Conservation (phyloP, 306 rosid genomes). For the Pterocarpus macrocarpus region DNA sequence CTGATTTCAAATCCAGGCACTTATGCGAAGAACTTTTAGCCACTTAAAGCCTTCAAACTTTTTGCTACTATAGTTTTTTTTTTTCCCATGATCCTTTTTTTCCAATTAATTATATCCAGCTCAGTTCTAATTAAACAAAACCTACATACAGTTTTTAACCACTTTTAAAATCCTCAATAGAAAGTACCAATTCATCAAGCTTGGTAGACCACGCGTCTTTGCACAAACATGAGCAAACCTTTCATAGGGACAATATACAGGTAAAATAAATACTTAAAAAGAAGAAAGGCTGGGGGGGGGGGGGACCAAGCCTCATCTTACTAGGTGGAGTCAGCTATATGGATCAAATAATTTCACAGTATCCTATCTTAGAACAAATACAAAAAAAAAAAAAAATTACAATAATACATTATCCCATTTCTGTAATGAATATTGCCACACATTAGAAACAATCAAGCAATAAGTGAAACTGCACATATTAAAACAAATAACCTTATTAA, state of each 20-base stretch:
- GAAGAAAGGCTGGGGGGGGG: no score
- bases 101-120: neutral
- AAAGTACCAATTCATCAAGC: neutral
- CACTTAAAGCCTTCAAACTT: neutral
- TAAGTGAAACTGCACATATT: constrained; percentile 6
- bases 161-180: constrained; percentile 10
- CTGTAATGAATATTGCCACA: neutral
- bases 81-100: neutral
- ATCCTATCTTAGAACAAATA: neutral
- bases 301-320: neutral
- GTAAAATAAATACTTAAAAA: neutral
- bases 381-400: neutral
- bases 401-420: neutral
- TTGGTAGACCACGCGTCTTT: neutral
- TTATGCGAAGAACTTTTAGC: no score
- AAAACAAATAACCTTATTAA: constrained; percentile 6
- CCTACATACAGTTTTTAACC: neutral
- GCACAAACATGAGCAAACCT: constrained; percentile 4
- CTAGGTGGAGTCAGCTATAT: neutral
- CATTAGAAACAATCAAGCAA: constrained; percentile 32
- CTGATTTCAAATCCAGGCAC: no score
- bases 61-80: neutral
- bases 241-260: constrained; percentile 3
- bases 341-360: neutral
- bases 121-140: neutral